A percentile compares a stretch with the other conserved stretches of the same genome.
Conservation (phyloP, 2,329 filamentous ascomycete species). For the Ophiostoma ulmi region DNA sequence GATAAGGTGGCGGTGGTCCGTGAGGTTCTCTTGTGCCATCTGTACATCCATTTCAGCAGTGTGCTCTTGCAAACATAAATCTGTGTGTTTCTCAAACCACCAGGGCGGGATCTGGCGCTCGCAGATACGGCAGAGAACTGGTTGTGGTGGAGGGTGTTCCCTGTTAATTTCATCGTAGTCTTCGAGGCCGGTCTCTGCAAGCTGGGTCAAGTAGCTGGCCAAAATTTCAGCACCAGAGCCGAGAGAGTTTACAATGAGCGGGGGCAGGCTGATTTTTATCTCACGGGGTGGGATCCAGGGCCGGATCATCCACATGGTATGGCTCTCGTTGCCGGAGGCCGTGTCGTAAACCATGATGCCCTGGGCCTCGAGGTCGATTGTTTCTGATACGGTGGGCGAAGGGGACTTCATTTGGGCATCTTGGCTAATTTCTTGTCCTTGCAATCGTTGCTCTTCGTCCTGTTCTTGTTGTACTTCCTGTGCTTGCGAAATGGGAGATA, state of each 20-base stretch:
- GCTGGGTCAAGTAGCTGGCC: constrained; percentile 82
- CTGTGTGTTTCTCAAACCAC: constrained; percentile 99
- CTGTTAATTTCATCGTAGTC: constrained; percentile 69
- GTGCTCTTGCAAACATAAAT: constrained; percentile 92
- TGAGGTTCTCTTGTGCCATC: constrained; percentile 84
- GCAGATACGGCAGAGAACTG: constrained; percentile 91
- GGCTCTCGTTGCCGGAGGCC: constrained; percentile 77
- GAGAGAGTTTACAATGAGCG: constrained; percentile 83
- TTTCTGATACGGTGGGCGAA: not conserved
- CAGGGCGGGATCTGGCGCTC: constrained; percentile 95
- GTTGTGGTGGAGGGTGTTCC: constrained; percentile 72
- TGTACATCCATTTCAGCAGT: constrained; percentile 97
- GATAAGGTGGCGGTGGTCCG: constrained; percentile 88
- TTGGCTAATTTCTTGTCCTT: not conserved
- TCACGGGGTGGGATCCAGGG: constrained; percentile 83
- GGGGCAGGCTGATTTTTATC: constrained; percentile 90
- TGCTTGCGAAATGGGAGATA: constrained; percentile 34
- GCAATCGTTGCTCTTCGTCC: not conserved
- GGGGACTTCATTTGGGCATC: not conserved
- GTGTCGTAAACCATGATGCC: constrained; percentile 98
- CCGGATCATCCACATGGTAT: constrained; percentile 99
- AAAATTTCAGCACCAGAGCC: constrained; percentile 93
- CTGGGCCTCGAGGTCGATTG: constrained; percentile 82
- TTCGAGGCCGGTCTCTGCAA: constrained; percentile 76
- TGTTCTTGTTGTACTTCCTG: not conserved